These are phyloP conservation scores for Kodamaea sp. DNA, from an alignment of 1,139 yeast species.

Conservation along the genomic window DNA sequence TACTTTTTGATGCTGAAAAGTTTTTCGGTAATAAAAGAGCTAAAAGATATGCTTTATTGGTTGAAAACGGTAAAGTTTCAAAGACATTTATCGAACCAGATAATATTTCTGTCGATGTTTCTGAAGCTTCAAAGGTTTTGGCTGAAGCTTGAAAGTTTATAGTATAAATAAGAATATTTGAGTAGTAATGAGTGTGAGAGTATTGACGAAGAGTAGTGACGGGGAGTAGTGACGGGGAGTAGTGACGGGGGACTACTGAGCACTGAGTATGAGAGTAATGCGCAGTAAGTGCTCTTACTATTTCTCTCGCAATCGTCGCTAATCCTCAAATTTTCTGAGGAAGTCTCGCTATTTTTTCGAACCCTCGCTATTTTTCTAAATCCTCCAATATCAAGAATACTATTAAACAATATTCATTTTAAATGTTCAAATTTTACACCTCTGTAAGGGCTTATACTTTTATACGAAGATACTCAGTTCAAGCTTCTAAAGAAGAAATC, in stretches of 20 bases:
- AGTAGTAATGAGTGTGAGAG: too few species aligned
- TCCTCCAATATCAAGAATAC: too few species aligned
- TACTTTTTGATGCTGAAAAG: conserved; percentile 33
- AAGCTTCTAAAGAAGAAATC: conserved; percentile 19
- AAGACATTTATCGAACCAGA: conserved; percentile 78
- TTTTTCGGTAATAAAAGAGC: conserved; percentile 48
- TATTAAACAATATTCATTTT: too few species aligned
- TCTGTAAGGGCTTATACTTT: background rate
- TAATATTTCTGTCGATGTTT: conserved; percentile 60
- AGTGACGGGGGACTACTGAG: too few species aligned
- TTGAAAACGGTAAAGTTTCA: conserved; percentile 68
- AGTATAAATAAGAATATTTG: background rate
- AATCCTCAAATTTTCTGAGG: background rate
- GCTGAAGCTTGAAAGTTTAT: conserved; percentile 18
- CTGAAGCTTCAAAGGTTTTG: conserved; percentile 40
- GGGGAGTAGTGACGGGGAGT: too few species aligned
- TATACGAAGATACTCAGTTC: conserved; percentile 1
- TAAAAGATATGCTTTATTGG: conserved; percentile 71
- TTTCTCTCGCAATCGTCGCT: background rate
- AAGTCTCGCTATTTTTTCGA: background rate
- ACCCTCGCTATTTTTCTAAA: background rate
- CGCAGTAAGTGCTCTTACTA: too few species aligned
- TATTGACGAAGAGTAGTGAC: too few species aligned
- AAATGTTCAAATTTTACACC: background rate
- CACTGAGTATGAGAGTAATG: too few species aligned